A percentile compares a stretch with the other conserved stretches of the same genome.
Evolutionary conservation across 2,329 filamentous ascomycete species (phyloP).

Genomic region (Magnaporthiopsis poae): DNA sequence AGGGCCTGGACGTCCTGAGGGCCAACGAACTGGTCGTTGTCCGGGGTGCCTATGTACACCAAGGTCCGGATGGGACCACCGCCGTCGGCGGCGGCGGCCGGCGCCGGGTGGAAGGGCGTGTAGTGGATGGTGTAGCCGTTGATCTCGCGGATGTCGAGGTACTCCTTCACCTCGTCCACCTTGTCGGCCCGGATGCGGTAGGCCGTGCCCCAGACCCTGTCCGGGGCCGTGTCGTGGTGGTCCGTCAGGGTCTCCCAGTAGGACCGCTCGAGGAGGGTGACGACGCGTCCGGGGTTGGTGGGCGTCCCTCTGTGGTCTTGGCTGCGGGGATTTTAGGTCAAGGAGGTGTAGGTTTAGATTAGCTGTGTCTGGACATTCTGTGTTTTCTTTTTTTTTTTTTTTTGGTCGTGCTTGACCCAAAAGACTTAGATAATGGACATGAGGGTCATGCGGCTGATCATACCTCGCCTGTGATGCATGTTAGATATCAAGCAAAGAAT

Average conservation of each 20-base stretch:
- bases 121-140: conserved; percentile 95
- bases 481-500: not conserved
- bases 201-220: conserved; percentile 80
- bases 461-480: conserved; percentile 1
- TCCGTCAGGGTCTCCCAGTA: conserved; percentile 75
- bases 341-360: too few species aligned
- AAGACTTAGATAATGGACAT: not conserved
- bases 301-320: conserved; percentile 92
- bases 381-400: too few species aligned
- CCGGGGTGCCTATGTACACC: conserved; percentile 88
- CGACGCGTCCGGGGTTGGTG: conserved; percentile 76
- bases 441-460: not conserved
- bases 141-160: conserved; percentile 93
- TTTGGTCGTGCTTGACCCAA: too few species aligned
- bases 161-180: conserved; percentile 70
- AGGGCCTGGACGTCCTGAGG: conserved; percentile 69
- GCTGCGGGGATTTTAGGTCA: conserved; percentile 34
- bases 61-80: conserved; percentile 44
- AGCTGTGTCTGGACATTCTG: too few species aligned
- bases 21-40: conserved; percentile 85
- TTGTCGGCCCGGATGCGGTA: conserved; percentile 68
- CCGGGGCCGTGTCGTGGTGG: conserved; percentile 49
- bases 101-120: conserved; percentile 63
- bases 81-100: conserved; percentile 24
- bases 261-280: conserved; percentile 75